Conservation (phyloP, 2,329 filamentous ascomycete genomes). For the Biscogniauxia sp. region DNA sequence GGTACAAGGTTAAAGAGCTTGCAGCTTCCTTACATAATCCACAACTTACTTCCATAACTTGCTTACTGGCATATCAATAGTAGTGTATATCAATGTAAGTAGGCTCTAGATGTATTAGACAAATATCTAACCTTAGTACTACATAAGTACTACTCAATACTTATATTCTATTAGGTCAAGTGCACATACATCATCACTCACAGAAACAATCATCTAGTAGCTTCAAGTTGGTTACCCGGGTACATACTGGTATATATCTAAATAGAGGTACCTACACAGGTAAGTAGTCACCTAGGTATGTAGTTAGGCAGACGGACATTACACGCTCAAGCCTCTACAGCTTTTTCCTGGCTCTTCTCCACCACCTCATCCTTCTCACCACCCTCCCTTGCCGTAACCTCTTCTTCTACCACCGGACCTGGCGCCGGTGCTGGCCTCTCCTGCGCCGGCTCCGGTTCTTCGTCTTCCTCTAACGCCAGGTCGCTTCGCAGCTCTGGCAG, state of each 20-base stretch:
- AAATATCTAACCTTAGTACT: no score
- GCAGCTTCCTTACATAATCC: not conserved
- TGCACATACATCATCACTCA: no score
- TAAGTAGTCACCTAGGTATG: not conserved
- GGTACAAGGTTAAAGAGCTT: not conserved
- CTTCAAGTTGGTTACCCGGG: no score
- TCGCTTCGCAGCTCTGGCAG: constrained; percentile 59
- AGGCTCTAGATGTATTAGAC: no score
- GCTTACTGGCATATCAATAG: not conserved
- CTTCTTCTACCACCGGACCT: not conserved
- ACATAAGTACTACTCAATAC: no score
- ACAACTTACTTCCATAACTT: not conserved
- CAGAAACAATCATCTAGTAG: no score
- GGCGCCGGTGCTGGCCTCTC: constrained; percentile 4
- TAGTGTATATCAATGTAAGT: no score
- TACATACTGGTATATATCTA: no score
- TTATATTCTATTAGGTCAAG: no score
- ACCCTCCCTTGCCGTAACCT: not conserved
- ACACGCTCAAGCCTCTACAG: not conserved
- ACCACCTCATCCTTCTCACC: not conserved
- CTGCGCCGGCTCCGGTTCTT: constrained; percentile 1
- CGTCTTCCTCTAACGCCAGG: constrained; percentile 49
- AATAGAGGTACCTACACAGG: no score
- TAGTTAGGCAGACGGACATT: not conserved
- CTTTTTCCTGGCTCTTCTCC: not conserved